phyloP scores from a whole-genome alignment of 176 grass and related monocot species.

The Hsuehochloa calcarea region DNA sequence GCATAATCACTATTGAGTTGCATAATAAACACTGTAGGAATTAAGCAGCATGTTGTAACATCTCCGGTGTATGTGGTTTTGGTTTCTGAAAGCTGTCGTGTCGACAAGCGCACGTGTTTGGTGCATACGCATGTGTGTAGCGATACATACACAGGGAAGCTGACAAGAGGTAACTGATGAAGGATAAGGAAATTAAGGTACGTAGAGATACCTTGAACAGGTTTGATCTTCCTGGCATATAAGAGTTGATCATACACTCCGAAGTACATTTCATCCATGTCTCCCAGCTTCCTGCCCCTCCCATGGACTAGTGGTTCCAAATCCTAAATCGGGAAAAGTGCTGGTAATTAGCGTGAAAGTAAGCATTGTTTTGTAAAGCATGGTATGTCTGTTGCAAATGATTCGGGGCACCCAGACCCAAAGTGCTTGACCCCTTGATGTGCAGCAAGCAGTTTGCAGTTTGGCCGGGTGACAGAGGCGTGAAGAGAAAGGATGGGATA shows the following conservation, averaged over 20 bases:
- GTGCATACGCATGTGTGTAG: neutral
- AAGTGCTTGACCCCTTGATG: too few species aligned
- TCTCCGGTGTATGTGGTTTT: too few species aligned
- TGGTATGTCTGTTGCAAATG: too few species aligned
- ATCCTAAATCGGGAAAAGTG: slow-evolving; percentile 30
- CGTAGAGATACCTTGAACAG: slow-evolving; percentile 64
- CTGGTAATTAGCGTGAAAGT: too few species aligned
- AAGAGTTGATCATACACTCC: slow-evolving; percentile 80
- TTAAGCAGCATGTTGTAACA: neutral
- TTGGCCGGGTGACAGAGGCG: too few species aligned
- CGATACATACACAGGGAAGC: neutral
- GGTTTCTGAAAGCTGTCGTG: too few species aligned
- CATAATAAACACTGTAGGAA: too few species aligned
- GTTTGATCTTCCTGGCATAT: slow-evolving; percentile 82
- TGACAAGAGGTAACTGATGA: neutral
- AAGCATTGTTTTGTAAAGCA: too few species aligned
- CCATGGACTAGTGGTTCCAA: slow-evolving; percentile 82
- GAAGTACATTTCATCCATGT: slow-evolving; percentile 76
- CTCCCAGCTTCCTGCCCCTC: slow-evolving; percentile 53
- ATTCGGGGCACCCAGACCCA: too few species aligned
- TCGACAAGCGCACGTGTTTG: too few species aligned
- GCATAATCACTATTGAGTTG: neutral
- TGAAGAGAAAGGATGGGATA: neutral
- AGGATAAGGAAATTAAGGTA: neutral
- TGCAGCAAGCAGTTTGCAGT: too few species aligned